phyloP scores from a whole-genome alignment of 176 grass and related monocot genomes.

The Oryza longistaminata region DNA sequence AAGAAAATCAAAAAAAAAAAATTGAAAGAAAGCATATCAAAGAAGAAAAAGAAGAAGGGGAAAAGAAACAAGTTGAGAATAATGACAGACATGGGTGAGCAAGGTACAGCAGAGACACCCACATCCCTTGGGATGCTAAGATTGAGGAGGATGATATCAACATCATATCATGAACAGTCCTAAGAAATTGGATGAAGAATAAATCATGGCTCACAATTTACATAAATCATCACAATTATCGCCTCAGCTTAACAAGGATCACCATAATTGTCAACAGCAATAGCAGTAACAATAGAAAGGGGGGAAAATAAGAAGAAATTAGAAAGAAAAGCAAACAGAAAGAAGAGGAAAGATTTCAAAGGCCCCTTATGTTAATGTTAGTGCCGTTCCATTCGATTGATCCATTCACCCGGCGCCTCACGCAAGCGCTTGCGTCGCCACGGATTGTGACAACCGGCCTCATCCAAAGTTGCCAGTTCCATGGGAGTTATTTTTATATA shows the following conservation, averaged over 20 bases:
- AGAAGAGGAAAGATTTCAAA: neutral
- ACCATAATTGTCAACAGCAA: neutral
- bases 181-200: slow-evolving; percentile 4
- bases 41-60: neutral
- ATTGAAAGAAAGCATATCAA: neutral
- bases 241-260: neutral
- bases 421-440: slow-evolving; percentile 30
- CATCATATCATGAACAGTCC: neutral
- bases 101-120: too few relatives aligned
- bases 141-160: neutral
- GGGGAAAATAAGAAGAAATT: neutral
- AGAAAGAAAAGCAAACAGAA: too few relatives aligned
- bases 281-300: neutral
- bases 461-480: neutral
- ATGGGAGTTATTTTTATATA: neutral
- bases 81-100: neutral
- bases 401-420: neutral
- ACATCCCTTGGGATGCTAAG: too few relatives aligned
- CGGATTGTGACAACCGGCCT: slow-evolving; percentile 14
- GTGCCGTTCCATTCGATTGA: slow-evolving; percentile 20
- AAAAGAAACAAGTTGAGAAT: neutral
- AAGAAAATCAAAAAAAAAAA: neutral
- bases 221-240: neutral
- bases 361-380: neutral
- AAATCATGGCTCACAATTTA: neutral